Evolutionary conservation across 2,329 filamentous ascomycete species (phyloP).

Genomic region (Pochonia chlamydosporia): DNA sequence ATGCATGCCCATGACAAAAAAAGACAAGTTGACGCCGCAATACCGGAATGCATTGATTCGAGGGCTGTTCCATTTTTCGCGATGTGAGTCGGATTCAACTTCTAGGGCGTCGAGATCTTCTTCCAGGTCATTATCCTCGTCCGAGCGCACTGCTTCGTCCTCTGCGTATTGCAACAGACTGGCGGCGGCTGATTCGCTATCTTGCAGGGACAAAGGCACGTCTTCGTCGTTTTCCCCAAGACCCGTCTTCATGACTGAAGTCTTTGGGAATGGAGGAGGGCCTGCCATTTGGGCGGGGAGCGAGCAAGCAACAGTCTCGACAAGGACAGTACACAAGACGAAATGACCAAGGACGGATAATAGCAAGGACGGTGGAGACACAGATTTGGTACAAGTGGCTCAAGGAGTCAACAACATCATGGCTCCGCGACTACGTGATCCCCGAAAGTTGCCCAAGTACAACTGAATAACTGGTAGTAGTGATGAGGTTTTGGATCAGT

Average conservation of each 20-base stretch:
- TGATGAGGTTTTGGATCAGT: too few relatives aligned
- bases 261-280: background rate
- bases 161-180: background rate
- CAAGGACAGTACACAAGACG: too few relatives aligned
- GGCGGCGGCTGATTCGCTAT: background rate
- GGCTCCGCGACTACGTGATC: too few relatives aligned
- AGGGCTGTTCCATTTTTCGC: constrained; percentile 60
- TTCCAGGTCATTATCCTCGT: constrained; percentile 2
- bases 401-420: too few relatives aligned
- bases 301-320: too few relatives aligned
- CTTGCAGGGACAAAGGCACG: background rate
- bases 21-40: constrained; percentile 52
- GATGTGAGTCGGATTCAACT: constrained; percentile 4
- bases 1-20: constrained; percentile 63
- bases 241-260: background rate
- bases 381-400: too few relatives aligned
- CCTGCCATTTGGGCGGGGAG: background rate
- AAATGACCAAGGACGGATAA: too few relatives aligned
- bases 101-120: background rate
- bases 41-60: constrained; percentile 53
- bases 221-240: background rate
- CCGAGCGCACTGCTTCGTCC: background rate
- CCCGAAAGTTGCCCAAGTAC: too few relatives aligned
- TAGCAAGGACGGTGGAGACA: too few relatives aligned
- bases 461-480: too few relatives aligned